Evolutionary conservation across 2,329 filamentous ascomycete genomes (phyloP), one percentile per base, ranked within the genome.

Genomic region (Tothia fuscella): DNA sequence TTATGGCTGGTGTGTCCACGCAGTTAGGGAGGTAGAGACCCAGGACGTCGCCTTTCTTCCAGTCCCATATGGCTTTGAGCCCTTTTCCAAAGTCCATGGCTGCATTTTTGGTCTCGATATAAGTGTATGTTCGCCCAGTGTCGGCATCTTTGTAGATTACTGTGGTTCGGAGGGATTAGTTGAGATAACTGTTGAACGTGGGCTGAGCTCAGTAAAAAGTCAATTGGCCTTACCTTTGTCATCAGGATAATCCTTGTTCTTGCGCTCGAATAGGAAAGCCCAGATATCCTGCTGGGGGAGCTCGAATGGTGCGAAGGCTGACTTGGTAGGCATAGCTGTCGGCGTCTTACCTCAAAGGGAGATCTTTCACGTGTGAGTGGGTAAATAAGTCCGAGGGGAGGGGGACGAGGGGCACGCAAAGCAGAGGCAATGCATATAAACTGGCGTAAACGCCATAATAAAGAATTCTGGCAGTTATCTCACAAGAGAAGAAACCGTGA

Each of bases 11-110:
- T 0, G 80, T 85, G 58, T 95, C 88, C 55, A 95, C 81, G 58
- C 72, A 78, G 58, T 96, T 95, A 21, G 87, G 83, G 3, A 84
- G 80, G 66, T 81, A 94, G 41, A 94, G 68, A 9, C 74, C 82
- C 17, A 95, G 69, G 2, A 91, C 83, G 56, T 95, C 84, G 53
- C 83, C 82, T 56, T 82, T 87, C 51, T 78, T 70, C 82, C 87
- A 94, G 38, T 78, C 71, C 72, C 80, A 89, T 17, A 69, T 61
- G 20, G 80, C 74, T 53, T 78, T 79, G 16, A 96, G 70, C 1
- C 84, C 88, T 49, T 80, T 77, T 38, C 85, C 88, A 50, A 95
- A 93, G n/a, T 77, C 72, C 29, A 78, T 62, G 1, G 85, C 80
- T 13, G 74, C 67, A 46, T 67, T 66, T 51, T 74, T 79, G 43